Conservation (phyloP, 1,284 basidiomycete species). For the Volvariella volvacea region DNA sequence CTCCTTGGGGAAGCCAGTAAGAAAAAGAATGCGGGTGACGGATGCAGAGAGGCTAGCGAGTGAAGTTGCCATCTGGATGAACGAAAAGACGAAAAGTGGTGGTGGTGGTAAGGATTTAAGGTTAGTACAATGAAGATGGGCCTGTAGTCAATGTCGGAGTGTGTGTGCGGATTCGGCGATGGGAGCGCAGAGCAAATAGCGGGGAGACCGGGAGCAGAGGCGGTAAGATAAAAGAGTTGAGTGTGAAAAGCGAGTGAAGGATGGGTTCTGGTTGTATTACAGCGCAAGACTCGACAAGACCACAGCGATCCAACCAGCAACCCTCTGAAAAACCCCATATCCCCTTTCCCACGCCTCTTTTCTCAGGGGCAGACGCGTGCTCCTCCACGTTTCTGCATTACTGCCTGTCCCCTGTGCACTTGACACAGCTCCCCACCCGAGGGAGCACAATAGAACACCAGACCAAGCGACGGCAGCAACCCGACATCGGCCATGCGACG, state of each 20-base stretch:
- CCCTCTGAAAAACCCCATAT: neutral
- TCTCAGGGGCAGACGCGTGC: constrained; percentile 9
- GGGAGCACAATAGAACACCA: too few relatives aligned
- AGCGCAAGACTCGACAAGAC: constrained; percentile 2
- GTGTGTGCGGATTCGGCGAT: constrained; percentile 14
- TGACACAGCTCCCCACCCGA: too few relatives aligned
- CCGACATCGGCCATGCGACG: too few relatives aligned
- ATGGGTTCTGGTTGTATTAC: too few relatives aligned
- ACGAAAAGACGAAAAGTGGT: constrained; percentile 13
- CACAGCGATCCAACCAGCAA: neutral
- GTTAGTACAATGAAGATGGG: constrained; percentile 3
- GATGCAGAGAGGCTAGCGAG: constrained; percentile 84
- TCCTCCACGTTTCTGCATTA: too few relatives aligned
- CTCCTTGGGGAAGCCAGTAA: constrained; percentile 89
- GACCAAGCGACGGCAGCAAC: too few relatives aligned
- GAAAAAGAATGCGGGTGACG: constrained; percentile 89
- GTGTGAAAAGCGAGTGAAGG: constrained; percentile 1
- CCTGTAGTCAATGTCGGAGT: neutral
- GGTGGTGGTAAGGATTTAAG: constrained; percentile 5
- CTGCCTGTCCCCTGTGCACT: too few relatives aligned
- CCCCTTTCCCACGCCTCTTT: constrained; percentile 2
- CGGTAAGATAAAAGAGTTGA: neutral
- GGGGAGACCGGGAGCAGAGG: constrained; percentile 5
- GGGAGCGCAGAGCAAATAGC: constrained; percentile 11
- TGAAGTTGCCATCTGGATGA: constrained; percentile 43